Percentiles rank a stretch among this genome's conserved stretches.
phyloP scores from a whole-genome alignment of 1,284 basidiomycete species.

The Dichomitus squalens region DNA sequence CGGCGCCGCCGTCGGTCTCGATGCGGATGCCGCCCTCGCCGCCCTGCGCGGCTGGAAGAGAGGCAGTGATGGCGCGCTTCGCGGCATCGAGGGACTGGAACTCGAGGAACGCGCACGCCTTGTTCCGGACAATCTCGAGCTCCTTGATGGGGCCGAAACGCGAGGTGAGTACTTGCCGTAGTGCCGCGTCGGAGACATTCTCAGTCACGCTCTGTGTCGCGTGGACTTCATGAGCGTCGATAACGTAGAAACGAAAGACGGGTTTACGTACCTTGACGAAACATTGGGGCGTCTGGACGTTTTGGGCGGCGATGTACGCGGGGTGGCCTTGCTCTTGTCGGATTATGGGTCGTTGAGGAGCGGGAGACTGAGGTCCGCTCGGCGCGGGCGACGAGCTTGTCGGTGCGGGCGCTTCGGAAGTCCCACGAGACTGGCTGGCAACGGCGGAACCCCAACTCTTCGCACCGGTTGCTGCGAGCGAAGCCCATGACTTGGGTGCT shows the following conservation, averaged over 20 bases:
- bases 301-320: constrained; percentile 56
- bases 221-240: background rate
- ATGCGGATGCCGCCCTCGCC: constrained; percentile 90
- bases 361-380: constrained; percentile 54
- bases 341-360: constrained; percentile 38
- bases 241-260: background rate
- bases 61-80: constrained; percentile 80
- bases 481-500: constrained; percentile 87
- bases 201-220: constrained; percentile 74
- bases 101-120: constrained; percentile 95
- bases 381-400: constrained; percentile 44
- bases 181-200: constrained; percentile 60
- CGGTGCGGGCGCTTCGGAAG: constrained; percentile 60
- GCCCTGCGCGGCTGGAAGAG: constrained; percentile 64
- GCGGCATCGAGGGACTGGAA: constrained; percentile 82
- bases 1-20: constrained; percentile 53
- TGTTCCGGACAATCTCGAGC: constrained; percentile 84
- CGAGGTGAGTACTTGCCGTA: constrained; percentile 59
- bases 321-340: constrained; percentile 42
- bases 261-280: constrained; percentile 78
- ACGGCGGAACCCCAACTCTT: constrained; percentile 82
- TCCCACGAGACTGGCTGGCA: constrained; percentile 71
- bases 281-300: constrained; percentile 71
- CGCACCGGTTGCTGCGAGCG: constrained; percentile 79
- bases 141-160: constrained; percentile 90